Conservation (phyloP, 176 grass and related monocot species). For the Triticum aestivum region IWGSC_CS_RefSeq_v2.1 NC_057807.1:111832648-111833147, state of each 20-base stretch:
- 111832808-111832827: background rate
- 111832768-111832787: conserved; percentile 16
- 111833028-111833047: background rate
- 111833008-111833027: background rate
- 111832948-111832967: background rate
- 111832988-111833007: background rate
- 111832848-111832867: background rate
- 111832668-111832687: no score
- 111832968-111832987: no score
- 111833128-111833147: no score
- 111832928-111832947: background rate
- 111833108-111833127: background rate
- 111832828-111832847: background rate
- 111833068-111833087: no score
- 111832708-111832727: conserved; percentile 14
- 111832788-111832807: background rate
- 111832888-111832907: background rate
- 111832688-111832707: background rate
- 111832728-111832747: background rate
- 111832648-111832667: background rate
- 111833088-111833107: background rate
- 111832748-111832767: background rate
- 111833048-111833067: background rate
- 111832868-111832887: background rate
- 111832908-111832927: background rate